A percentile compares a stretch with the other conserved stretches of the same genome.
phyloP scores from a whole-genome alignment of 352 stramenopile species.

The Phytophthora parvispora region DNA sequence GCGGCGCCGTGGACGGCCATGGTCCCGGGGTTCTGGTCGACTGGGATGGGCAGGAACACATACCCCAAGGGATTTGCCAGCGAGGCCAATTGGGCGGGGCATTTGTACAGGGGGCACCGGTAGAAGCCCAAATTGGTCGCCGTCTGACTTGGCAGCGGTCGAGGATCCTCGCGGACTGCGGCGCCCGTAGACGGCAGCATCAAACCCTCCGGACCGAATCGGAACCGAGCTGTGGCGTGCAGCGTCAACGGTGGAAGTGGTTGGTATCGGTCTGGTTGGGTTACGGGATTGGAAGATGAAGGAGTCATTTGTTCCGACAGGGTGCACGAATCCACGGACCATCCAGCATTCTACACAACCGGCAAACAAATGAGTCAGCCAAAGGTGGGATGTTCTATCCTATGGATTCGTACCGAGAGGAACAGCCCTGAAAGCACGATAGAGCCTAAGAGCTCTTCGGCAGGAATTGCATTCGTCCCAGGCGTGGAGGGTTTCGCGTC shows the following conservation, averaged over 20 bases:
- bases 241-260: slow-evolving; percentile 34
- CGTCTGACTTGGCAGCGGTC: slow-evolving; percentile 6
- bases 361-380: too few relatives aligned
- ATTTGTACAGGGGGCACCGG: slow-evolving; percentile 55
- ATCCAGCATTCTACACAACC: slow-evolving; percentile 46
- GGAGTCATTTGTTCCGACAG: slow-evolving; percentile 7
- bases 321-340: slow-evolving; percentile 32
- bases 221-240: slow-evolving; percentile 41
- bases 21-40: slow-evolving; percentile 30
- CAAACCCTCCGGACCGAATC: slow-evolving; percentile 6
- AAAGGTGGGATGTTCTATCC: too few relatives aligned
- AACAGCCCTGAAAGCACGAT: slow-evolving; percentile 50
- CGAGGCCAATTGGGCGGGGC: slow-evolving; percentile 20
- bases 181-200: slow-evolving; percentile 9
- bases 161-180: not conserved
- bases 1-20: slow-evolving; percentile 41
- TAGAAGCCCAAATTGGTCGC: slow-evolving; percentile 34
- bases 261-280: slow-evolving; percentile 14
- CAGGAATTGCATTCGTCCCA: not conserved
- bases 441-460: slow-evolving; percentile 30
- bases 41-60: slow-evolving; percentile 40
- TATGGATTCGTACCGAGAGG: slow-evolving; percentile 47
- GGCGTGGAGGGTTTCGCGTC: not conserved
- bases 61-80: slow-evolving; percentile 49
- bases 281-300: not conserved